phyloP scores from a whole-genome alignment of 495 filamentous ascomycete species.

The Bacidia rubella region DNA sequence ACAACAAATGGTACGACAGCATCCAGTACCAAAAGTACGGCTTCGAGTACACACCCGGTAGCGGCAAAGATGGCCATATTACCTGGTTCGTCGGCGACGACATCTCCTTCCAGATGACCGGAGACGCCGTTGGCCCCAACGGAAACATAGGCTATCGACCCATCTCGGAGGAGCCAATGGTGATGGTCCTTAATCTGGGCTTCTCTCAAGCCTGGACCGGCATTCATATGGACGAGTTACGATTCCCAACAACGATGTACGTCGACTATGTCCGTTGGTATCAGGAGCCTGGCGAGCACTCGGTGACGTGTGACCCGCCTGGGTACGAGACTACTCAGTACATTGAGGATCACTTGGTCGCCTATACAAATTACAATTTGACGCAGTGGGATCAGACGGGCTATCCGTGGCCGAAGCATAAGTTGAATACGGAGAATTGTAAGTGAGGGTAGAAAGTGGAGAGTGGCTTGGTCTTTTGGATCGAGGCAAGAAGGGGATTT shows the following conservation, averaged over 20 bases:
- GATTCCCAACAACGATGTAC: constrained; percentile 55
- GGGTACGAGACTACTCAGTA: constrained; percentile 57
- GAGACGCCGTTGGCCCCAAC: constrained; percentile 49
- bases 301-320: constrained; percentile 59
- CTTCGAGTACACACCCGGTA: constrained; percentile 55
- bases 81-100: constrained; percentile 56
- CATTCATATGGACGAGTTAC: constrained; percentile 41
- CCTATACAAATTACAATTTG: constrained; percentile 51
- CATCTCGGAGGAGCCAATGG: constrained; percentile 56
- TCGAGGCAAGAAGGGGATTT: too few relatives aligned
- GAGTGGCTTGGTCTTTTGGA: neutral
- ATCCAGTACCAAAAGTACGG: constrained; percentile 57
- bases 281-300: constrained; percentile 42
- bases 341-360: constrained; percentile 46
- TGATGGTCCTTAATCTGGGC: constrained; percentile 55
- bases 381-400: constrained; percentile 39
- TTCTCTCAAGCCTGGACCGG: constrained; percentile 54
- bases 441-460: neutral
- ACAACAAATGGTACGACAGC: constrained; percentile 65
- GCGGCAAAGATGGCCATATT: constrained; percentile 43
- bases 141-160: constrained; percentile 57
- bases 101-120: constrained; percentile 53
- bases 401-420: constrained; percentile 24
- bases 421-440: constrained; percentile 17
- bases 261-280: constrained; percentile 66